Base-by-base conservation (phyloP, 306 rosid genomes). In the Canavalia ensiformis region DNA sequence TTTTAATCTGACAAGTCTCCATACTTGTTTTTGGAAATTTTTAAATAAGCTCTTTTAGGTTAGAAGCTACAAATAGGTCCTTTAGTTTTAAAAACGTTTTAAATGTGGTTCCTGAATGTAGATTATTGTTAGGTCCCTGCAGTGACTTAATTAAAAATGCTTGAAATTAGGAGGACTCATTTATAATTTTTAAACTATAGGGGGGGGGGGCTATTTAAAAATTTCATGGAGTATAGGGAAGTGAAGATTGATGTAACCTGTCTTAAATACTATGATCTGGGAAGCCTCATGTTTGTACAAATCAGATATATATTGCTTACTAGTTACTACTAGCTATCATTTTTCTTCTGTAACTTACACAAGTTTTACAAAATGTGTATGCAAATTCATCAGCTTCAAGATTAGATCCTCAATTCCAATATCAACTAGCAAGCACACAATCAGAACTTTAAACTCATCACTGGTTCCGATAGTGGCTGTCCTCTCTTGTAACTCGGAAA, bases 231-330 rank as follows among this genome's bases (percentile, higher is more conserved):
- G 55, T 41, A 30, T 42, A 30, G 41, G 49, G 59, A 50, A 49
- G 10, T 72, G 42, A 13, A 71, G 28, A 35, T 51, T 75, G 72
- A 51, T 72, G 73, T 64, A 52, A 8, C 34, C 50, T 80, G 47
- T 80, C 72, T 37, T 80, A 60, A 80, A 37, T 65, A 12, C 28
- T 35, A 62, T 8, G 59, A 63, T 13, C 18, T 81, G 42, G 63
- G 76, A 75, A 74, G 9, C 45, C 6, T 73, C 51, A 66, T 58
- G 44, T 68, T 39, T 68, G 70, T 60, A 50, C 34, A 37, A 31
- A 33, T 52, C 28, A 6, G 25, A 54, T 83, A 44, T 77, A 18
- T 71, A 37, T 66, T 74, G n/a, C 35, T 41, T n/a, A n/a, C 33
- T 60, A 41, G 69, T 81, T n/a, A n/a, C 33, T 60, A 41, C 75